Percentiles rank a stretch among this genome's conserved stretches.
These are phyloP conservation scores for Volutella citrinella DNA, from an alignment of 2,329 filamentous ascomycete species.

Conservation along the genomic window DNA sequence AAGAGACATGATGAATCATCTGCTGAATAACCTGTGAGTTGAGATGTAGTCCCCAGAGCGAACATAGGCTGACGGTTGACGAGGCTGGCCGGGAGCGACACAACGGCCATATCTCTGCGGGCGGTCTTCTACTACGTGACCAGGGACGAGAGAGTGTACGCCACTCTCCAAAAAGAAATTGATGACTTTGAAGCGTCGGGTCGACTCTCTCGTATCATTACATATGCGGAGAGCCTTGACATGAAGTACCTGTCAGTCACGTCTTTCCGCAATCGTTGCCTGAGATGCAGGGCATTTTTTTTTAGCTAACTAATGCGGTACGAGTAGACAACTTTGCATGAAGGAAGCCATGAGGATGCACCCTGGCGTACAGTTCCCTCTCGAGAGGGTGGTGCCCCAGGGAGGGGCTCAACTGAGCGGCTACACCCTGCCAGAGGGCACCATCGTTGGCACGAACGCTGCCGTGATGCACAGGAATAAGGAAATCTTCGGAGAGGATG, in stretches of 20 bases:
- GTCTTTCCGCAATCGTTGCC: no score
- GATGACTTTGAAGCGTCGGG: slow-evolving; percentile 46
- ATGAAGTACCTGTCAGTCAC: slow-evolving; percentile 63
- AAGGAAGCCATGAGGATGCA: slow-evolving; percentile 44
- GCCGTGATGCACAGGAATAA: slow-evolving; percentile 49
- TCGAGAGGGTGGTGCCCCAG: slow-evolving; percentile 9
- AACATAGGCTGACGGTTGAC: neutral
- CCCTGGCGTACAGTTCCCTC: slow-evolving; percentile 42
- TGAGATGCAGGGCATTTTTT: no score
- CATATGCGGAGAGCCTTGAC: slow-evolving; percentile 52
- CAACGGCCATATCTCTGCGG: slow-evolving; percentile 60
- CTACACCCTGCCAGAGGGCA: slow-evolving; percentile 4
- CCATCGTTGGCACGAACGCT: slow-evolving; percentile 39
- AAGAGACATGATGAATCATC: slow-evolving; percentile 12
- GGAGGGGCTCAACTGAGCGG: slow-evolving; percentile 7
- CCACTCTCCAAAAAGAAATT: slow-evolving; percentile 51
- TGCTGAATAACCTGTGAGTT: slow-evolving; percentile 13
- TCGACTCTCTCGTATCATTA: slow-evolving; percentile 28
- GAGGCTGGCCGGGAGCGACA: slow-evolving; percentile 59
- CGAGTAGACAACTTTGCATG: slow-evolving; percentile 34
- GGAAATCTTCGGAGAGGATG: slow-evolving; percentile 55
- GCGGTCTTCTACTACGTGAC: slow-evolving; percentile 62
- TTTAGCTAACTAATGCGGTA: no score
- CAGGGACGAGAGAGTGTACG: slow-evolving; percentile 47
- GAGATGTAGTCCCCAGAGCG: no score